Percentiles rank a stretch among this genome's conserved stretches.
phyloP scores from a whole-genome alignment of 306 rosid species.

The Bauhinia variegata region DNA sequence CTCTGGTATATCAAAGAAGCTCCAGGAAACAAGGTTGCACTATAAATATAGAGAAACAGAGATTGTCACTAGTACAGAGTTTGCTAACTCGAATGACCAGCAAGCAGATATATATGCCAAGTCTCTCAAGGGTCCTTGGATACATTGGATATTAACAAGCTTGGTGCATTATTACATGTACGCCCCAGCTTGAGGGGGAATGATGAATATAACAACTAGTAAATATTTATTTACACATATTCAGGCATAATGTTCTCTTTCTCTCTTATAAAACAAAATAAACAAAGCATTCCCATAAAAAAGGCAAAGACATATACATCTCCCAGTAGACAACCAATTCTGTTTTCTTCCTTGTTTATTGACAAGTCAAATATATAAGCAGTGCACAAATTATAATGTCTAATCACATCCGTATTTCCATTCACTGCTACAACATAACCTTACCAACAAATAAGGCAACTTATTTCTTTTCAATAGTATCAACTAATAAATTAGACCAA shows the following conservation, averaged over 20 bases:
- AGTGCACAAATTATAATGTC: neutral
- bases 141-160: too few species aligned
- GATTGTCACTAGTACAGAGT: neutral
- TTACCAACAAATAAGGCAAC: neutral
- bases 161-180: too few species aligned
- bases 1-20: too few species aligned
- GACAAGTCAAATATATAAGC: neutral
- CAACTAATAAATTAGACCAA: neutral
- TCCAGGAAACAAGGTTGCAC: too few species aligned
- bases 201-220: too few species aligned
- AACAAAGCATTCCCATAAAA: constrained; percentile 6
- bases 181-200: too few species aligned
- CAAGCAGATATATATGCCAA: too few species aligned
- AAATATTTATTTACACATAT: too few species aligned
- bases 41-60: neutral
- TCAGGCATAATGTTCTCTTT: too few species aligned
- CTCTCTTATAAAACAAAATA: neutral
- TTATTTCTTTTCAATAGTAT: neutral
- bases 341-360: neutral
- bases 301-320: neutral
- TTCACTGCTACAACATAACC: neutral
- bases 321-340: neutral
- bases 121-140: too few species aligned
- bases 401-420: neutral
- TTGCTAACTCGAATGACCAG: too few species aligned